Conservation (phyloP, 306 rosid genomes). For the Fragaria vesca region DNA sequence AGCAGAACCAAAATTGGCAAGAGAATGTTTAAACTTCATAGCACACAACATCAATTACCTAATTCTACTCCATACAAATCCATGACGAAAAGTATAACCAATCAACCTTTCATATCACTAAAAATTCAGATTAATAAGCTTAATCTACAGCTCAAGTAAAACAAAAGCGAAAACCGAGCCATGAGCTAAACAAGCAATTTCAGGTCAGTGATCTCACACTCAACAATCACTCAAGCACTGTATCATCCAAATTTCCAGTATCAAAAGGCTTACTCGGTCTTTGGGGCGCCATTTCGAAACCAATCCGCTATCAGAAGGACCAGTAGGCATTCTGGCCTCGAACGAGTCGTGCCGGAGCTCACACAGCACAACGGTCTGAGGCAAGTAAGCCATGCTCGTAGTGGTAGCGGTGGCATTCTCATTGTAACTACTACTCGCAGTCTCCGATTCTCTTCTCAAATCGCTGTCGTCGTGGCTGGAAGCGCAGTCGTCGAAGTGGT, state of each 20-base stretch:
- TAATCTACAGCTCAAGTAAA: background rate
- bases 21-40: background rate
- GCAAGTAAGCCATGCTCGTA: constrained; percentile 82
- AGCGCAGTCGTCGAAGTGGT: constrained; percentile 49
- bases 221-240: background rate
- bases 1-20: background rate
- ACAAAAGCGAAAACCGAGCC: background rate
- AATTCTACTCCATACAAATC: background rate
- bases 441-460: constrained; percentile 64
- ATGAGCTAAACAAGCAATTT: background rate
- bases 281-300: constrained; percentile 96
- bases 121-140: background rate
- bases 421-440: constrained; percentile 45
- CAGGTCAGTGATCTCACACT: background rate
- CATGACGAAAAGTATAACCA: background rate
- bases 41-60: background rate
- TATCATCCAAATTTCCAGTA: background rate
- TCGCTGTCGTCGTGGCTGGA: constrained; percentile 46
- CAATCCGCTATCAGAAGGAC: constrained; percentile 80
- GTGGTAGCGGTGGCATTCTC: constrained; percentile 52
- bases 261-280: constrained; percentile 60
- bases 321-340: constrained; percentile 60
- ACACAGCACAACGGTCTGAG: constrained; percentile 62
- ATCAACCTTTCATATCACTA: background rate
- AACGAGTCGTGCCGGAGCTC: constrained; percentile 90